A percentile compares a stretch with the other conserved stretches of the same genome.
phyloP scores from a whole-genome alignment of 257 asterid genomes.

The Scutellaria barbata region DNA sequence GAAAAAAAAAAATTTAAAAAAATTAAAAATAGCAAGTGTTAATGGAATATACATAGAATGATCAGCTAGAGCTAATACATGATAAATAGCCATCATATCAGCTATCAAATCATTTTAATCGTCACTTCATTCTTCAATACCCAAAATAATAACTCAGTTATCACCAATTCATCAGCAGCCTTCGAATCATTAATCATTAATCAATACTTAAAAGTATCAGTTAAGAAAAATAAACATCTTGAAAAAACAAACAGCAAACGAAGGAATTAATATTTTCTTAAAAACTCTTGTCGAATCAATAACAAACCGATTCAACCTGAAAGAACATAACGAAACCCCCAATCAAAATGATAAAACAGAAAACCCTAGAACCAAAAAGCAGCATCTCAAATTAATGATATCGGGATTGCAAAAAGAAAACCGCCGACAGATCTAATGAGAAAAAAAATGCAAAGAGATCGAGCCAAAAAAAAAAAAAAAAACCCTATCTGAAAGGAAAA shows the following conservation, averaged over 20 bases:
- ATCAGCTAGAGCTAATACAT: slow-evolving; percentile 84
- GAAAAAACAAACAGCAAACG: neutral
- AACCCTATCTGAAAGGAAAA: neutral
- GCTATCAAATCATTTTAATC: slow-evolving; percentile 46
- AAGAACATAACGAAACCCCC: neutral
- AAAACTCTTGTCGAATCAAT: no score
- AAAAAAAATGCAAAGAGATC: neutral
- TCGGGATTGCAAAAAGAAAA: neutral
- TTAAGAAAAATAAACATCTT: neutral
- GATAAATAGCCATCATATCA: slow-evolving; percentile 52
- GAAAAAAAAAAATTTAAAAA: neutral
- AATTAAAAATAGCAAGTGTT: neutral
- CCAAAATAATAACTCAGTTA: neutral
- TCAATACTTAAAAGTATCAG: neutral
- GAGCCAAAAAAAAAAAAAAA: neutral
- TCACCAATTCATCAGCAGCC: no score
- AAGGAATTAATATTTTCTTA: neutral
- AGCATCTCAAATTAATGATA: neutral
- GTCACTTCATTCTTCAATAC: slow-evolving; percentile 38
- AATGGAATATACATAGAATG: slow-evolving; percentile 31
- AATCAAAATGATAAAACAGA: neutral
- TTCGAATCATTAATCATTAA: neutral
- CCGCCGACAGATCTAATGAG: neutral
- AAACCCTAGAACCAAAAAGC: neutral
- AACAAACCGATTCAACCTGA: no score